Evolutionary conservation across 2,329 filamentous ascomycete genomes (phyloP), one percentile per base, ranked within the genome.

Genomic region (Fusarium xylarioides): DNA sequence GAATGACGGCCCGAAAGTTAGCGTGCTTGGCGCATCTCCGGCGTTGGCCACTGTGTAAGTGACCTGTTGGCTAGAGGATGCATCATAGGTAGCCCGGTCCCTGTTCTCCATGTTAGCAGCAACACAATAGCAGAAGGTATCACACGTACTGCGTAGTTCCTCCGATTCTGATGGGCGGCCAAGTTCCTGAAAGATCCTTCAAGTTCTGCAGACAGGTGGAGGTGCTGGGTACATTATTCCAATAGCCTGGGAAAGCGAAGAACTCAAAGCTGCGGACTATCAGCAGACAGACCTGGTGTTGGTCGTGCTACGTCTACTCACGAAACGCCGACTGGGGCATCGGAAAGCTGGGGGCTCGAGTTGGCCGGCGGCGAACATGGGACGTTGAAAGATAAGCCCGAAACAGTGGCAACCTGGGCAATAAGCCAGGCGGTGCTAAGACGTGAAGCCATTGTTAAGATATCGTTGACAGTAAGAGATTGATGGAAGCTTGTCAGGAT

Each of bases 261-360:
- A 53, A 53, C 12, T 53, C 50, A 9, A 53, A 53, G 4, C 50
- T 53, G 9, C 6, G 0, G 4, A 28, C 4, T 3, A 1, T 53
- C 4, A 53, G 50, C 8, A n/a, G 21, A 11, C 16, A 0, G 0
- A 4, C 2, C 3, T 9, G 21, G 10, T 3, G 4, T 16, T 6
- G 12, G 7, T 2, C 0, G 5, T 16, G 5, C 8, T 47, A 30
- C 16, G 19, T 28, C 1, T 9, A 38, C 50, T 53, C 4, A 53
- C 50, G 50, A 53, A 53, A 53, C 23, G 23, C 34, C 50, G 5
- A 53, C 50, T n/a, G 50, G 50, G 34, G 50, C 50, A 38, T 38
- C 50, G 50, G 16, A 0, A 37, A 53, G 50, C 50, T 53, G 50
- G 12, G 50, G 8, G 50, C 50, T 53, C 7, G 50, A 38, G 32